Evolutionary conservation across 805 yeast genomes (phyloP).

Genomic region (Metschnikowia bowlesiae): DNA sequence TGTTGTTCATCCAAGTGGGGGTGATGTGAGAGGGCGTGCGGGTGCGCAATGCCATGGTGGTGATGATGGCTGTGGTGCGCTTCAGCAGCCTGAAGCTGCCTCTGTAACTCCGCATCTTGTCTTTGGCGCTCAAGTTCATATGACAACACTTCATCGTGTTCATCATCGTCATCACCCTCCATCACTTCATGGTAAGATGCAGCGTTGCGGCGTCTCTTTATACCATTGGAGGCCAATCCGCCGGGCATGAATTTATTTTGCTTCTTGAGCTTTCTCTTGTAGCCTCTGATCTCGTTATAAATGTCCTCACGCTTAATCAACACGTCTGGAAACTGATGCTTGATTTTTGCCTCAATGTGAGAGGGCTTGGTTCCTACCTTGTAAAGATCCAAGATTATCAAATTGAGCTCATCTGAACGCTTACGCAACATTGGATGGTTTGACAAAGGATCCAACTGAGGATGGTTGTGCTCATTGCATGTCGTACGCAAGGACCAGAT

Average conservation of each 20-base stretch:
- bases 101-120: conserved; percentile 20
- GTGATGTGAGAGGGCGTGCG: conserved; percentile 19
- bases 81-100: conserved; percentile 20
- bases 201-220: conserved; percentile 15
- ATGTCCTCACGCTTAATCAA: conserved; percentile 55
- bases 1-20: conserved; percentile 24
- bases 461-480: conserved; percentile 56
- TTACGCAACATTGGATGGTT: conserved; percentile 56
- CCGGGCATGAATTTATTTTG: conserved; percentile 27
- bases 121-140: conserved; percentile 19
- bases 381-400: conserved; percentile 48
- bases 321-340: conserved; percentile 49
- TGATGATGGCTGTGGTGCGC: conserved; percentile 12
- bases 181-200: conserved; percentile 17
- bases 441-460: conserved; percentile 51
- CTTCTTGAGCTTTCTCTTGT: conserved; percentile 47
- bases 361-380: conserved; percentile 54
- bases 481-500: conserved; percentile 52
- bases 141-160: conserved; percentile 20
- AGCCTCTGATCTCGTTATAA: conserved; percentile 53
- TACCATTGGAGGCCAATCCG: conserved; percentile 10
- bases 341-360: conserved; percentile 48
- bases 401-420: conserved; percentile 48
- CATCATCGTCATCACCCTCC: conserved; percentile 22
- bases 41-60: conserved; percentile 11